Conservation (phyloP, 371 early-diverging fungal species). For the Lichtheimia ramosa region DNA sequence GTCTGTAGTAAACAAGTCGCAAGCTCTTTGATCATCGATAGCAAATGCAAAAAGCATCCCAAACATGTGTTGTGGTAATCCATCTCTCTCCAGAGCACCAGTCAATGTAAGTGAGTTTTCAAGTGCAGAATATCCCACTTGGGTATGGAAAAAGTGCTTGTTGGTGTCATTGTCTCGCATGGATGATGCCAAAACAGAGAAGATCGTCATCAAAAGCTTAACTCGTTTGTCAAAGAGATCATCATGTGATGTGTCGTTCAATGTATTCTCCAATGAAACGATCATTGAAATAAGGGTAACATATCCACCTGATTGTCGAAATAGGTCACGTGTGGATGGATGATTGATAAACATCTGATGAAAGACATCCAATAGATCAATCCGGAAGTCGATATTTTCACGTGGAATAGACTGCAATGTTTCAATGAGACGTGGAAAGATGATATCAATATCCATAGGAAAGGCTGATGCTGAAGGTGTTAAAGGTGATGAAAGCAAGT, state of each 20-base stretch:
- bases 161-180: slow-evolving; percentile 60
- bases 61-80: slow-evolving; percentile 45
- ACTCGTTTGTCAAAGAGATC: background rate
- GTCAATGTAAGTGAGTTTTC: slow-evolving; percentile 66
- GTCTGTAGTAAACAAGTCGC: slow-evolving; percentile 44
- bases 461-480: background rate
- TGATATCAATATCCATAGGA: slow-evolving; percentile 28
- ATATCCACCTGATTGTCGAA: slow-evolving; percentile 65
- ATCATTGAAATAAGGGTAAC: slow-evolving; percentile 65
- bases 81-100: slow-evolving; percentile 46
- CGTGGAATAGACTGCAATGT: slow-evolving; percentile 57
- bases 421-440: slow-evolving; percentile 64
- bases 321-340: slow-evolving; percentile 47
- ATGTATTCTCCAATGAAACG: slow-evolving; percentile 62
- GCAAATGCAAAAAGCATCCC: slow-evolving; percentile 68
- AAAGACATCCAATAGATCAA: slow-evolving; percentile 57
- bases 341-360: slow-evolving; percentile 51
- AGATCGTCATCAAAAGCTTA: slow-evolving; percentile 47
- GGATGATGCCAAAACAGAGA: slow-evolving; percentile 57
- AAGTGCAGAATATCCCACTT: slow-evolving; percentile 57
- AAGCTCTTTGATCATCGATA: slow-evolving; percentile 48
- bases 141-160: slow-evolving; percentile 50
- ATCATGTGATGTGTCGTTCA: slow-evolving; percentile 7
- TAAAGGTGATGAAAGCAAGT: slow-evolving; percentile 1
- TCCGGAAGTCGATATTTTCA: slow-evolving; percentile 57